phyloP scores from a whole-genome alignment of 768 basidiomycete species.

The Dioszegia crocea region DNA sequence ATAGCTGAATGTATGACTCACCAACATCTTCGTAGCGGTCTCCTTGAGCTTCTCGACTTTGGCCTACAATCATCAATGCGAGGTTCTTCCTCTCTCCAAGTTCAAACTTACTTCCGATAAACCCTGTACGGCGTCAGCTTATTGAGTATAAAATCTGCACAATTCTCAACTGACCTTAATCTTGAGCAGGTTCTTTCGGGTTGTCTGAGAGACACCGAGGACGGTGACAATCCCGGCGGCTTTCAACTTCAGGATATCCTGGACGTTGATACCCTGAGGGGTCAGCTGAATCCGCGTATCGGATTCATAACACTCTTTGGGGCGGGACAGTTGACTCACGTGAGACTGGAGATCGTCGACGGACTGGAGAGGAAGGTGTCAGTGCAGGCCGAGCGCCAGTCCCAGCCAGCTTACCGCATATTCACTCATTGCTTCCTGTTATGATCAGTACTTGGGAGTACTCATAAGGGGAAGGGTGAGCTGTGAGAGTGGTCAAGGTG shows the following conservation, averaged over 20 bases:
- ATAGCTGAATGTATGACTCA: conserved; percentile 43
- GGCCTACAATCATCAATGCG: conserved; percentile 47
- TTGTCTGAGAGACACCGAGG: conserved; percentile 72
- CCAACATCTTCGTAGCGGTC: conserved; percentile 81
- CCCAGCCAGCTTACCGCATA: background rate
- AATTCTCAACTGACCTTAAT: conserved; percentile 76
- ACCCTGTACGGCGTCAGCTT: conserved; percentile 38
- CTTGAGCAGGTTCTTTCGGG: conserved; percentile 80
- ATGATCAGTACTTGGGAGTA: background rate
- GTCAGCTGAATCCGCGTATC: background rate
- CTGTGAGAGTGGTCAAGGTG: too few species aligned
- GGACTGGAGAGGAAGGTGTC: conserved; percentile 17
- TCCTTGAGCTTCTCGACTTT: conserved; percentile 99
- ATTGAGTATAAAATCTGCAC: background rate
- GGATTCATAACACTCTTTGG: background rate
- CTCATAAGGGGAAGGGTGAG: too few species aligned
- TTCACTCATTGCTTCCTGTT: conserved; percentile 1
- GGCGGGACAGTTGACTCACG: conserved; percentile 22
- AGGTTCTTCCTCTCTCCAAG: background rate
- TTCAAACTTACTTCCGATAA: conserved; percentile 59
- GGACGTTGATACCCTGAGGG: conserved; percentile 81
- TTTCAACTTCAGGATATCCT: conserved; percentile 92
- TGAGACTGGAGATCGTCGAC: conserved; percentile 44
- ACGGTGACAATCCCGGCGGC: conserved; percentile 52
- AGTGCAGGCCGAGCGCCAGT: too few species aligned